These are phyloP conservation scores for Bryopsis sp. DNA, from an alignment of 139 green algal species.

Conservation along the genomic window DNA sequence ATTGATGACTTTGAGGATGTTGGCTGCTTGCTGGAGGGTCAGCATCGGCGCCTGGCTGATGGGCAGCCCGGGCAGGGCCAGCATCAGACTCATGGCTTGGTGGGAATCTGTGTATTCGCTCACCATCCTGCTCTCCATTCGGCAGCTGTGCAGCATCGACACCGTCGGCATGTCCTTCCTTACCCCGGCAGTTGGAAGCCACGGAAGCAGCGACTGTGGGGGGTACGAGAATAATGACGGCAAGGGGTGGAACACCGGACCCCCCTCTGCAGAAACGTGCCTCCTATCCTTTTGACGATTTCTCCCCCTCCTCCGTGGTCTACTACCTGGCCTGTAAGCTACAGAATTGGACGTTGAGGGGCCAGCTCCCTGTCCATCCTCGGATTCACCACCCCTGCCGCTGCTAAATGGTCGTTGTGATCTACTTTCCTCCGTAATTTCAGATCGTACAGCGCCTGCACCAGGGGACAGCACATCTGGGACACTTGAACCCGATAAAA, in stretches of 20 bases:
- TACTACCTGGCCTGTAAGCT: too few species aligned
- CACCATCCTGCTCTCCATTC: slow-evolving; percentile 12
- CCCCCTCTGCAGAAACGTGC: too few species aligned
- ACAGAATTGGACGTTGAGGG: too few species aligned
- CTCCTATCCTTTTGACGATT: too few species aligned
- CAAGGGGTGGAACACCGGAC: slow-evolving; percentile 14
- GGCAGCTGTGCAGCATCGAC: slow-evolving; percentile 6
- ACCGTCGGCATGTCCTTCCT: slow-evolving; percentile 13
- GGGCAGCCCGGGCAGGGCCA: slow-evolving; percentile 11
- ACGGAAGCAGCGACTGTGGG: neutral
- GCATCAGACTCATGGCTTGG: slow-evolving; percentile 16
- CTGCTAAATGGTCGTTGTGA: too few species aligned
- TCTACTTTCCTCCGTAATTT: too few species aligned
- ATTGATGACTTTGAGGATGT: slow-evolving; percentile 13
- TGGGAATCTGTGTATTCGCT: slow-evolving; percentile 19
- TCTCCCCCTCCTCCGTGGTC: too few species aligned
- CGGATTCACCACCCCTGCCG: too few species aligned
- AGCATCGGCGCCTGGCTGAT: slow-evolving; percentile 11
- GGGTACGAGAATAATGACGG: slow-evolving; percentile 2
- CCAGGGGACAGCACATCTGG: too few species aligned
- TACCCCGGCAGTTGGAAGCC: neutral
- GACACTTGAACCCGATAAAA: too few species aligned
- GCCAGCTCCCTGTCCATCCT: too few species aligned
- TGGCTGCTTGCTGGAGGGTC: slow-evolving; percentile 14
- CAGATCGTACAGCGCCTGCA: too few species aligned